Conservation (phyloP, 1,284 basidiomycete species). For the Coriolopsis trogii region DNA sequence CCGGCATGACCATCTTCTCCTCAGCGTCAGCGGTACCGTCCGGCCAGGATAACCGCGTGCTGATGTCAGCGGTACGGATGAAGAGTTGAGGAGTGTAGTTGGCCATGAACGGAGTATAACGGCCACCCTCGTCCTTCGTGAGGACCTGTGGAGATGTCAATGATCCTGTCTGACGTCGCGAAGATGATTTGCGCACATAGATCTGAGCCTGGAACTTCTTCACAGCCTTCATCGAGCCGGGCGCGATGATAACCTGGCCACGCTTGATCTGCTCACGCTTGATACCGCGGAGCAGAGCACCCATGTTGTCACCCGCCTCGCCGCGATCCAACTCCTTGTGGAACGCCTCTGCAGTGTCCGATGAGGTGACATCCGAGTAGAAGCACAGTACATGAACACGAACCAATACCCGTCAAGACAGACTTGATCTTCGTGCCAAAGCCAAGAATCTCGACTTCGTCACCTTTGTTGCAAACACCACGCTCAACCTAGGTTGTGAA, state of each 20-base stretch:
- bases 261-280: slow-evolving; percentile 97
- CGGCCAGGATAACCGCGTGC: slow-evolving; percentile 86
- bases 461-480: slow-evolving; percentile 90
- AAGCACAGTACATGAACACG: slow-evolving; percentile 25
- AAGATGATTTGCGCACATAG: slow-evolving; percentile 57
- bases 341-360: slow-evolving; percentile 83
- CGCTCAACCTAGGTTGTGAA: slow-evolving; percentile 77
- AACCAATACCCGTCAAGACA: slow-evolving; percentile 93
- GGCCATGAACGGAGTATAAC: slow-evolving; percentile 96
- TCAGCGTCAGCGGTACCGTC: slow-evolving; percentile 75
- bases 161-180: not conserved
- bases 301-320: slow-evolving; percentile 99
- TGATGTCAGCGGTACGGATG: slow-evolving; percentile 95
- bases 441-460: slow-evolving; percentile 94
- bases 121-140: slow-evolving; percentile 96
- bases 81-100: slow-evolving; percentile 98
- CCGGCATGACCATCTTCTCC: slow-evolving; percentile 97
- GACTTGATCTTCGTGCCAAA: slow-evolving; percentile 88
- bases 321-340: slow-evolving; percentile 99
- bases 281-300: slow-evolving; percentile 93
- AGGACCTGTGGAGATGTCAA: slow-evolving; percentile 57
- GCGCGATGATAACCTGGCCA: slow-evolving; percentile 90
- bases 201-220: slow-evolving; percentile 95
- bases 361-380: not conserved
- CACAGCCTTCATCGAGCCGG: slow-evolving; percentile 92